These are phyloP conservation scores for Phaeosphaeriaceae sp. DNA, from an alignment of 2,329 filamentous ascomycete genomes.

Conservation along the genomic window DNA sequence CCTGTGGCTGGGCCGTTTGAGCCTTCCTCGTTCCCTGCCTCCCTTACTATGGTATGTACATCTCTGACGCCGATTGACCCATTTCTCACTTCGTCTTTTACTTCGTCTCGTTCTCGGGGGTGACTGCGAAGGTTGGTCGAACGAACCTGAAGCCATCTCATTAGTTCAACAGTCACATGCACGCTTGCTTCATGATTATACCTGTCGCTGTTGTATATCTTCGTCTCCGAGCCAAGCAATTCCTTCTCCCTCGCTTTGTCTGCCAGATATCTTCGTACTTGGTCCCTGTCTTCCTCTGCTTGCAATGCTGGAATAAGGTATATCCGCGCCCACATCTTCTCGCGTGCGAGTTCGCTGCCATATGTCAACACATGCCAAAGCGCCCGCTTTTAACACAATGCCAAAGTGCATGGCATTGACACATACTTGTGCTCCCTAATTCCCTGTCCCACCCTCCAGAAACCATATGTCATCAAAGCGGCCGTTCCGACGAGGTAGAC, in stretches of 20 bases:
- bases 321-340: constrained; percentile 98
- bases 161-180: constrained; percentile 9
- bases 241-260: constrained; percentile 91
- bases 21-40: background rate
- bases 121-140: constrained; percentile 78
- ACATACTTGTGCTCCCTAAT: constrained; percentile 90
- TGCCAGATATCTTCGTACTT: constrained; percentile 84
- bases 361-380: constrained; percentile 21
- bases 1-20: background rate
- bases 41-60: constrained; percentile 21
- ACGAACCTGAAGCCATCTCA: constrained; percentile 56
- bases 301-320: constrained; percentile 92
- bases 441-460: constrained; percentile 83
- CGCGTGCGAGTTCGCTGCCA: constrained; percentile 84
- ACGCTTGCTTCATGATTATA: constrained; percentile 51
- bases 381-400: background rate
- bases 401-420: background rate
- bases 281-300: constrained; percentile 95
- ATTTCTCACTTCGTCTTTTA: constrained; percentile 44
- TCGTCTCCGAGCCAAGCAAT: constrained; percentile 81
- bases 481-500: constrained; percentile 79
- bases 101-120: constrained; percentile 69
- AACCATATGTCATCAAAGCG: constrained; percentile 84
- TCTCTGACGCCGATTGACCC: background rate
- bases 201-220: constrained; percentile 89